Conservation (phyloP, 2,329 filamentous ascomycete species). For the Pseudogymnoascus sp. region DNA sequence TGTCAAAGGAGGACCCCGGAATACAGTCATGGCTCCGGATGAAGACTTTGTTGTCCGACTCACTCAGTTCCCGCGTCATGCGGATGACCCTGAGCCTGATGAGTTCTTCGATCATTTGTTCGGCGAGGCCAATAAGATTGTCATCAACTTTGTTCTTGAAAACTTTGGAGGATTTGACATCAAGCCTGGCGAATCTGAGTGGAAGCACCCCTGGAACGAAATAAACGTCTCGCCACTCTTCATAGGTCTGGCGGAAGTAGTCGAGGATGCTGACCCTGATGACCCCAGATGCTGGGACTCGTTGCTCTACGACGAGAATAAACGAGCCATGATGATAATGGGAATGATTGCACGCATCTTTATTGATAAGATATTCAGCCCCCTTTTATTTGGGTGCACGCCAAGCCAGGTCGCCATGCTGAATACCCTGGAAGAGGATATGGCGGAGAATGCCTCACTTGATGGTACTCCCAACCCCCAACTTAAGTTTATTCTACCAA, state of each 20-base stretch:
- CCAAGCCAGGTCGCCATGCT: not conserved
- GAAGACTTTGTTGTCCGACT: not conserved
- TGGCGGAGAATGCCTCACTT: not conserved
- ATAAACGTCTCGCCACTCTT: not conserved
- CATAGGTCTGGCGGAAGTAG: not conserved
- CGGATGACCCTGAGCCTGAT: not conserved
- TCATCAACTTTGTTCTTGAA: not conserved
- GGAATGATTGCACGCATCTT: not conserved
- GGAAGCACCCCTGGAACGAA: not conserved
- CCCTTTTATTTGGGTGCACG: slow-evolving; percentile 1
- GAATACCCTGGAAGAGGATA: not conserved
- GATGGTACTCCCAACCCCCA: not conserved
- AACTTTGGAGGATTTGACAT: not conserved
- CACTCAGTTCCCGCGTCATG: not conserved
- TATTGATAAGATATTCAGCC: not conserved
- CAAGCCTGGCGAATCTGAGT: not conserved
- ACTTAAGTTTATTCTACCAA: not conserved
- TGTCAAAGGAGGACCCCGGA: not conserved
- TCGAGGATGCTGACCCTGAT: not conserved
- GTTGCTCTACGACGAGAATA: not conserved
- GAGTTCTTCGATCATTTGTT: not conserved
- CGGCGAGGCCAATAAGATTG: not conserved
- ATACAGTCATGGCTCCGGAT: not conserved
- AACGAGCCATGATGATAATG: not conserved
- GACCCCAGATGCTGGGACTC: not conserved